phyloP scores from a whole-genome alignment of 2,329 filamentous ascomycete genomes.

The Venturia oleaginea region DNA sequence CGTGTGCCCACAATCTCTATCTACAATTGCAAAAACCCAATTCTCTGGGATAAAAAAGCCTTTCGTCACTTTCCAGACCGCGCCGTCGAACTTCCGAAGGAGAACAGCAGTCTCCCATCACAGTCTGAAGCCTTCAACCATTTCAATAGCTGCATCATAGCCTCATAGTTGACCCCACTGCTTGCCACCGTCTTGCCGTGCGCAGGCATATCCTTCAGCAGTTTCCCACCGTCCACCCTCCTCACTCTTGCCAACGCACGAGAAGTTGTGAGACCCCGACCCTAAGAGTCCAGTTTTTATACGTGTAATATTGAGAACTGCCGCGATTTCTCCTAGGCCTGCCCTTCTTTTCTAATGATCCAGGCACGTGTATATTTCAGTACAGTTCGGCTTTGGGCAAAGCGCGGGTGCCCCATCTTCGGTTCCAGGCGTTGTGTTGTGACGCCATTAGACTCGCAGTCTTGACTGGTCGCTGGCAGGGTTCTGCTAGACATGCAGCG shows the following conservation, averaged over 20 bases:
- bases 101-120: too few relatives aligned
- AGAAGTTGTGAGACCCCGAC: constrained; percentile 48
- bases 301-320: constrained; percentile 58
- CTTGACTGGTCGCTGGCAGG: constrained; percentile 18
- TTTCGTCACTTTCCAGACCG: too few relatives aligned
- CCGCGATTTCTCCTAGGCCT: constrained; percentile 58
- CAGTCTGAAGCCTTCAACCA: too few relatives aligned
- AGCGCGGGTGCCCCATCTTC: constrained; percentile 60
- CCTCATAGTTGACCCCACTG: constrained; percentile 47
- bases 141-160: constrained; percentile 47
- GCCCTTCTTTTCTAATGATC: constrained; percentile 57
- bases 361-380: constrained; percentile 33
- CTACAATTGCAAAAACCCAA: too few relatives aligned
- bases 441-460: constrained; percentile 54
- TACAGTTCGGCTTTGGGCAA: constrained; percentile 66
- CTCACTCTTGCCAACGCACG: constrained; percentile 51
- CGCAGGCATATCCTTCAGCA: constrained; percentile 41
- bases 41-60: too few relatives aligned
- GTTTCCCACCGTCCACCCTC: constrained; percentile 38
- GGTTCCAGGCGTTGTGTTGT: constrained; percentile 61
- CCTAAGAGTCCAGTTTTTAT: constrained; percentile 49
- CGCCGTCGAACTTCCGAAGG: too few relatives aligned
- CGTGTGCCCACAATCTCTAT: too few relatives aligned
- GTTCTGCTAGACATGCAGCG: constrained; percentile 9
- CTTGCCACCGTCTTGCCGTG: constrained; percentile 52